Percentiles rank a stretch among this genome's conserved stretches.
Conservation (phyloP, 352 stramenopile genomes). For the Aphanomyces euteiches region DNA sequence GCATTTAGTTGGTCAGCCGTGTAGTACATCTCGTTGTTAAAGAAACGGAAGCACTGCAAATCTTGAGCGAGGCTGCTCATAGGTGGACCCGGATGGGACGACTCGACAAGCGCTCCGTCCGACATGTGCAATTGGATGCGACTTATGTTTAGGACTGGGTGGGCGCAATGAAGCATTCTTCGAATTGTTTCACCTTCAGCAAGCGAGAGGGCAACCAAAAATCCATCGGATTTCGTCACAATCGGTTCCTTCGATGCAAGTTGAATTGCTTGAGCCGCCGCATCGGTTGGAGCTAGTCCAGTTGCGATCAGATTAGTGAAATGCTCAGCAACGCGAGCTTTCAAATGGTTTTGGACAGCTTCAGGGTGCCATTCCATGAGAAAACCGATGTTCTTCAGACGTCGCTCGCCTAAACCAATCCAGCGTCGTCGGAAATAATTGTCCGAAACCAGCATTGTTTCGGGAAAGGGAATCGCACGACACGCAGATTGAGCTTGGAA, state of each 20-base stretch:
- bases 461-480: conserved; percentile 66
- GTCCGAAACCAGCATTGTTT: conserved; percentile 66
- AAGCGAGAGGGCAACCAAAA: conserved; percentile 94
- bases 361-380: conserved; percentile 85
- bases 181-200: conserved; percentile 96
- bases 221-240: conserved; percentile 48
- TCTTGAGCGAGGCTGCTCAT: conserved; percentile 43
- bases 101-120: conserved; percentile 77
- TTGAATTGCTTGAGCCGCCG: conserved; percentile 56
- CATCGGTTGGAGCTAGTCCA: conserved; percentile 60
- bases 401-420: conserved; percentile 81
- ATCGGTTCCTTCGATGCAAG: conserved; percentile 26
- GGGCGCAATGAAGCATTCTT: conserved; percentile 91
- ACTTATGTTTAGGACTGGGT: conserved; percentile 65
- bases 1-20: conserved; percentile 90
- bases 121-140: conserved; percentile 71
- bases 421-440: conserved; percentile 87
- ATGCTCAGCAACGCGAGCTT: conserved; percentile 54
- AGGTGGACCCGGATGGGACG: conserved; percentile 43
- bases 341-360: conserved; percentile 70
- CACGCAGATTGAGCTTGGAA: conserved; percentile 78
- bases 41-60: conserved; percentile 93
- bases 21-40: conserved; percentile 99
- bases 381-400: conserved; percentile 85
- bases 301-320: conserved; percentile 47